phyloP scores from a whole-genome alignment of 495 filamentous ascomycete genomes.

The Annulohypoxylon bovei region DNA sequence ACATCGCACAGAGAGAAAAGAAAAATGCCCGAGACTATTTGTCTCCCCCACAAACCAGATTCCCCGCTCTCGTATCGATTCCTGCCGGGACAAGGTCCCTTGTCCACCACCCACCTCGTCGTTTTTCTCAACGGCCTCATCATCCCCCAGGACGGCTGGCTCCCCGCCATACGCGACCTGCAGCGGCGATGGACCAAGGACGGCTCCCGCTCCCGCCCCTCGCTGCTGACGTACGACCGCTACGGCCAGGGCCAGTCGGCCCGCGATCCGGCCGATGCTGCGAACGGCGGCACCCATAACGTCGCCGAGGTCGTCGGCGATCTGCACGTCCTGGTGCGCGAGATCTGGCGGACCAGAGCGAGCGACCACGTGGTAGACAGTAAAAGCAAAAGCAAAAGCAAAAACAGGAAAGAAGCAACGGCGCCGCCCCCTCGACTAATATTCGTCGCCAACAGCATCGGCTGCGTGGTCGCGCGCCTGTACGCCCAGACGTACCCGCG shows the following conservation, averaged over 20 bases:
- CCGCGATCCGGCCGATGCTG: slow-evolving; percentile 62
- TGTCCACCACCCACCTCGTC: slow-evolving; percentile 52
- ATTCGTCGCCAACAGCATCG: slow-evolving; percentile 68
- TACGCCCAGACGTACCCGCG: slow-evolving; percentile 61
- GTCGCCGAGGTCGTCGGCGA: slow-evolving; percentile 58
- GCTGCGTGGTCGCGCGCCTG: slow-evolving; percentile 66
- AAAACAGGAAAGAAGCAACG: slow-evolving; percentile 21
- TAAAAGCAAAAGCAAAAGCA: background rate
- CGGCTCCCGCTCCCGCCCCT: slow-evolving; percentile 45
- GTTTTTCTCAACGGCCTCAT: slow-evolving; percentile 72
- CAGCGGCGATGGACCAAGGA: slow-evolving; percentile 21
- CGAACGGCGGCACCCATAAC: slow-evolving; percentile 57
- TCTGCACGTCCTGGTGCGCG: slow-evolving; percentile 60
- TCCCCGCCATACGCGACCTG: slow-evolving; percentile 55
- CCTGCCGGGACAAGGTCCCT: slow-evolving; percentile 36
- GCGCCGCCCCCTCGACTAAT: slow-evolving; percentile 48
- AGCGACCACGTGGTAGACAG: background rate
- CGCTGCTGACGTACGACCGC: slow-evolving; percentile 70
- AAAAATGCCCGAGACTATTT: slow-evolving; percentile 30
- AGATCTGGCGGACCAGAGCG: slow-evolving; percentile 43
- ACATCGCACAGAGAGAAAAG: slow-evolving; percentile 7
- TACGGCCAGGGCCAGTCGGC: slow-evolving; percentile 69
- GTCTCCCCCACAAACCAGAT: slow-evolving; percentile 43
- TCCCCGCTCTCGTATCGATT: slow-evolving; percentile 46
- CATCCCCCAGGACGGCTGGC: slow-evolving; percentile 62